These are phyloP conservation scores for Fusarium sp. DNA, from an alignment of 2,329 filamentous ascomycete species.

Conservation along the genomic window DNA sequence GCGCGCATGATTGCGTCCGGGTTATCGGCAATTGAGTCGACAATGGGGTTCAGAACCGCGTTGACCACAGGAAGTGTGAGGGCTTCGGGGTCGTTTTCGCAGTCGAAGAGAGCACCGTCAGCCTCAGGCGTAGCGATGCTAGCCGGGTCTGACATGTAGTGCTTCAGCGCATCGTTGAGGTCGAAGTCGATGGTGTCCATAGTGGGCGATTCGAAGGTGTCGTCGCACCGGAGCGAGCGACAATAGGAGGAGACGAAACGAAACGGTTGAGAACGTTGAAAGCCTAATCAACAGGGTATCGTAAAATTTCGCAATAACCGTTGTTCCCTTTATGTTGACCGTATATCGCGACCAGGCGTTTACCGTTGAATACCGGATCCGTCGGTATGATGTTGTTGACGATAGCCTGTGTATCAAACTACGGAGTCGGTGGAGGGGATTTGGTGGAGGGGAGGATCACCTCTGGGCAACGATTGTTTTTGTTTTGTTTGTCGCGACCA, in stretches of 20 bases:
- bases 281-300: slow-evolving; percentile 34
- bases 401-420: slow-evolving; percentile 26
- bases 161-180: slow-evolving; percentile 95
- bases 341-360: slow-evolving; percentile 21
- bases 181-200: slow-evolving; percentile 90
- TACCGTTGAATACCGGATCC: slow-evolving; percentile 34
- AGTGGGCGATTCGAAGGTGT: slow-evolving; percentile 49
- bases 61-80: slow-evolving; percentile 84
- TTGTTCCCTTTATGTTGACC: slow-evolving; percentile 16
- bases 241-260: slow-evolving; percentile 16
- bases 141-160: slow-evolving; percentile 93
- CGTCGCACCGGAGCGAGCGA: slow-evolving; percentile 38
- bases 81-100: slow-evolving; percentile 90
- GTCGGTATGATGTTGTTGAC: slow-evolving; percentile 36
- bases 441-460: slow-evolving; percentile 32
- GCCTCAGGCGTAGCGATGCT: slow-evolving; percentile 89
- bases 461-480: slow-evolving; percentile 52
- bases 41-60: slow-evolving; percentile 87
- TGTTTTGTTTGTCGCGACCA: slow-evolving; percentile 53
- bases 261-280: slow-evolving; percentile 18
- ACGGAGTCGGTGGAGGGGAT: slow-evolving; percentile 35
- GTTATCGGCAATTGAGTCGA: slow-evolving; percentile 91
- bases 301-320: slow-evolving; percentile 14
- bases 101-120: slow-evolving; percentile 84
- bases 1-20: slow-evolving; percentile 87